phyloP scores from a whole-genome alignment of 2,329 filamentous ascomycete genomes.

The Atkinsonella texensis region DNA sequence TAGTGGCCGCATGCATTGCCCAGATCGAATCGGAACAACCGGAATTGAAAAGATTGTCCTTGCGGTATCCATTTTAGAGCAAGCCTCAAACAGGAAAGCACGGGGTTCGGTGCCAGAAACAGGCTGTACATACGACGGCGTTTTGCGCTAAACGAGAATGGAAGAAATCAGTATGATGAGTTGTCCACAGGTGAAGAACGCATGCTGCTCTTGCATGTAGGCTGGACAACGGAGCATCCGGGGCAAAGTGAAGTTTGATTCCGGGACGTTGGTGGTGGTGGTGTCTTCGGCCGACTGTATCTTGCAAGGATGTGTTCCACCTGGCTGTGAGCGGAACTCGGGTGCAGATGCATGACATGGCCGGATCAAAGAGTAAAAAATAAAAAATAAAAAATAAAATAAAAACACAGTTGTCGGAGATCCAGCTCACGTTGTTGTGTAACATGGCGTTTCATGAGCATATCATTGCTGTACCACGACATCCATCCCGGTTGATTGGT shows the following conservation, averaged over 20 bases:
- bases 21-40: background rate
- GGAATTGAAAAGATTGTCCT: background rate
- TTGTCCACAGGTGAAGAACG: background rate
- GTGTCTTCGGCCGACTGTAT: background rate
- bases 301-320: background rate
- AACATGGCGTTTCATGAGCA: background rate
- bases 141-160: background rate
- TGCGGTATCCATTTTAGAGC: background rate
- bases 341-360: too few species aligned
- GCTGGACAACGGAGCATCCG: background rate
- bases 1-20: background rate
- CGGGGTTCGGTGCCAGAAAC: background rate
- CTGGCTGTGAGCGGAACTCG: background rate
- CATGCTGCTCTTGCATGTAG: background rate
- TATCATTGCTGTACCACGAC: background rate
- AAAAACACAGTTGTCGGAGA: background rate
- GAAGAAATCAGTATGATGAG: background rate
- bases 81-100: background rate
- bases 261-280: background rate
- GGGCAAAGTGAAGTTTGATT: background rate
- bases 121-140: background rate
- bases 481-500: too few species aligned
- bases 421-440: conserved; percentile 2
- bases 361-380: too few species aligned
- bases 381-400: too few species aligned